Conservation (phyloP, 768 basidiomycete genomes). For the Tricholoma sp. region DNA sequence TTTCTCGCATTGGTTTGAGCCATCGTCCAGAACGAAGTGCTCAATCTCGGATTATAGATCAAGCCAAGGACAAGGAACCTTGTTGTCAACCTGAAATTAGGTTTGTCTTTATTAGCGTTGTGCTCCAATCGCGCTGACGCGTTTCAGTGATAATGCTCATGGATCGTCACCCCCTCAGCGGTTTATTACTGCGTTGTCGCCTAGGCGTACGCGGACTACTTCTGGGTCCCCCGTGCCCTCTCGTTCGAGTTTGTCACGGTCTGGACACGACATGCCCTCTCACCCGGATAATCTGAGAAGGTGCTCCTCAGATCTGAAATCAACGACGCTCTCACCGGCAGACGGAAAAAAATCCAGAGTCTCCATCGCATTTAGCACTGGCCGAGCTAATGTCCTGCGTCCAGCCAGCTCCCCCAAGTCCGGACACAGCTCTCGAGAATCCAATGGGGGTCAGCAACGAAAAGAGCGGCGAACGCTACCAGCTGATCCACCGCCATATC, state of each 20-base stretch:
- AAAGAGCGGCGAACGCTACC: slow-evolving; percentile 5
- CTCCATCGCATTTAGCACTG: not conserved
- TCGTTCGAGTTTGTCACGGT: not conserved
- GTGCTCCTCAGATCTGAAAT: not conserved
- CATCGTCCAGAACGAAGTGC: not conserved
- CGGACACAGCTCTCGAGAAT: not conserved
- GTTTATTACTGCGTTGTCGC: not conserved
- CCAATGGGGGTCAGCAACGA: not conserved
- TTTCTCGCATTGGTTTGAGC: not conserved
- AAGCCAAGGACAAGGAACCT: not conserved
- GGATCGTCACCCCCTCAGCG: not conserved
- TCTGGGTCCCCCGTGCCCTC: not conserved
- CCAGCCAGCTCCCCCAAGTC: not conserved
- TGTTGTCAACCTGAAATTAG: slow-evolving; percentile 8
- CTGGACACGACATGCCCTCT: not conserved
- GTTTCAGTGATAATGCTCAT: not conserved
- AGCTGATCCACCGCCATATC: slow-evolving; percentile 7
- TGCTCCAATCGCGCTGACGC: slow-evolving; percentile 4
- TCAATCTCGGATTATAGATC: not conserved
- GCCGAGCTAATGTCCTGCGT: slow-evolving; percentile 9
- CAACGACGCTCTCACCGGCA: not conserved
- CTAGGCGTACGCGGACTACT: not conserved
- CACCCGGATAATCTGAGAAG: not conserved
- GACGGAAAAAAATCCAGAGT: not conserved
- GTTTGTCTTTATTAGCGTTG: not conserved